Evolutionary conservation across 2,329 filamentous ascomycete species (phyloP), one percentile per base, ranked within the genome.

Genomic region (Simplicillium aogashimaense): DNA sequence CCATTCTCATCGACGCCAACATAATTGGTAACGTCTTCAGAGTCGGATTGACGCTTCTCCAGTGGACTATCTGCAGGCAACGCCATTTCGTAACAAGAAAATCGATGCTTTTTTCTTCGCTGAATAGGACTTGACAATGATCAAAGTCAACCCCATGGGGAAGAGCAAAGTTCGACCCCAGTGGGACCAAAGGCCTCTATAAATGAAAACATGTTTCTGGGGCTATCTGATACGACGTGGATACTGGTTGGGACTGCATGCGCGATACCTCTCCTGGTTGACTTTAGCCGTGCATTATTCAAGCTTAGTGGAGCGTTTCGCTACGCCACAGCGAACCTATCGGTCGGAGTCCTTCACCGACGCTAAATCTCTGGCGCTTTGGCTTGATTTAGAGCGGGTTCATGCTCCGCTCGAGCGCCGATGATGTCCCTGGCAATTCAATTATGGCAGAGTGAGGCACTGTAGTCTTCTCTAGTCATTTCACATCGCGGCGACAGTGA

Each of bases 301-400:
- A n/a, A 14, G 15, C 15, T 18, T 35, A 6, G 33, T 35, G 33
- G 33, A 35, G 33, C 11, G 18, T 15, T 11, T 35, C 14, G 18
- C 28, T 13, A 38, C 36, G 30, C 37, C 40, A 35, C 13, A n/a
- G 8, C 7, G 17, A 15, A 6, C 8, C 29, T 11, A 33, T 30
- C 34, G 30, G 40, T 41, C 40, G 40, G 40, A 41, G 40, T 41
- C 35, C 40, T 35, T 41, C 40, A 17, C 40, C 40, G 40, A 41
- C 40, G 39, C 39, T 40, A 40, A 36, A 29, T n/a, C 15, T 35
- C 12, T 14, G 9, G 20, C 20, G 20, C 20, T 25, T 25, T 25
- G 20, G 20, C 20, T 9, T 5, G 20, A 25, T 25, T 25, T 25
- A 25, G 5, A 25, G 20, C 20, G 20, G 20, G 20, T 18, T 35